Evolutionary conservation across 1,284 basidiomycete genomes (phyloP).

Genomic region (Ganoderma multipileum): DNA sequence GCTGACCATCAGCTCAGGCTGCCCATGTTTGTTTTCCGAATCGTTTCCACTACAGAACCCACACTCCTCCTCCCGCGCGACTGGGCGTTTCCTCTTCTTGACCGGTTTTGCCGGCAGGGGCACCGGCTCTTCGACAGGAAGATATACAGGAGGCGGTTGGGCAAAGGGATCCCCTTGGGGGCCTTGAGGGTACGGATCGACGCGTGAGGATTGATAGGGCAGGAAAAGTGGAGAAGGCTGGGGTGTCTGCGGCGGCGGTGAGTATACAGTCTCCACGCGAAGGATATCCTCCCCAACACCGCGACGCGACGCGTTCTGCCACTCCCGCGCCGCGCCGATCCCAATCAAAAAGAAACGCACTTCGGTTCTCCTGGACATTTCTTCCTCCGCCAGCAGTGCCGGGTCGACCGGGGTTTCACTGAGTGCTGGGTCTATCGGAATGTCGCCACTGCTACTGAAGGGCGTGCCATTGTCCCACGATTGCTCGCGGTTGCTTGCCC

Average conservation of each 20-base stretch:
- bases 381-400: slow-evolving; percentile 48
- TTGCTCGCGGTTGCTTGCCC: slow-evolving; percentile 54
- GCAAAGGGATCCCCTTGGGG: slow-evolving; percentile 85
- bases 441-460: slow-evolving; percentile 60
- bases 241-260: slow-evolving; percentile 31
- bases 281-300: slow-evolving; percentile 30
- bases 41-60: slow-evolving; percentile 73
- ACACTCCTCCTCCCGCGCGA: slow-evolving; percentile 64
- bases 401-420: slow-evolving; percentile 59
- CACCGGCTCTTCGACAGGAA: slow-evolving; percentile 49
- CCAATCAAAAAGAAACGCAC: slow-evolving; percentile 32
- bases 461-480: slow-evolving; percentile 64
- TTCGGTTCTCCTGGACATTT: slow-evolving; percentile 26
- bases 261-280: slow-evolving; percentile 27
- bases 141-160: slow-evolving; percentile 57
- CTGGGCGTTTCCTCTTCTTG: slow-evolving; percentile 60
- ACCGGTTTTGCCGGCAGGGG: slow-evolving; percentile 42
- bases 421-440: slow-evolving; percentile 78
- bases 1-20: slow-evolving; percentile 70
- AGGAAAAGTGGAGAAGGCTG: slow-evolving; percentile 27
- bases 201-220: slow-evolving; percentile 28
- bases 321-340: slow-evolving; percentile 43
- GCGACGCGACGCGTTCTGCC: slow-evolving; percentile 49
- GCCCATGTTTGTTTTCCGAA: slow-evolving; percentile 57
- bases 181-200: slow-evolving; percentile 64